Conservation (phyloP, 164 flowering plant species). For the Magnolia changhungtana region DNA sequence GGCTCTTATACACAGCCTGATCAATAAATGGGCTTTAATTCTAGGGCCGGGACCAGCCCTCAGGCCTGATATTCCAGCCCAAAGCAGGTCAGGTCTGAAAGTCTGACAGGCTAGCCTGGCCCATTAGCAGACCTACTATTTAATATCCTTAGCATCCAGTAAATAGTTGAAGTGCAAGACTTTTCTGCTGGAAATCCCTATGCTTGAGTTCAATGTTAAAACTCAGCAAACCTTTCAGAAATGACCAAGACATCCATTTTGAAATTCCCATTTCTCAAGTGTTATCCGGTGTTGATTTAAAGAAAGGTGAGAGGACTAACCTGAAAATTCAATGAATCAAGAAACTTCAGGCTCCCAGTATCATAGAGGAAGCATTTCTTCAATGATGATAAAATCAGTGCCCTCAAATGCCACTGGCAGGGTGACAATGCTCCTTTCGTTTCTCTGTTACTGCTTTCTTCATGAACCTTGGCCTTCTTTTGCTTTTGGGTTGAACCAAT, state of each 20-base stretch:
- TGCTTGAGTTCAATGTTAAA: not conserved
- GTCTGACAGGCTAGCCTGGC: too few species aligned
- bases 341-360: constrained; percentile 69
- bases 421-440: constrained; percentile 27
- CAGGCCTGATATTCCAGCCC: too few species aligned
- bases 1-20: too few species aligned
- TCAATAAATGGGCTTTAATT: too few species aligned
- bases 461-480: constrained; percentile 67
- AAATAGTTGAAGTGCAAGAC: not conserved
- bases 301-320: constrained; percentile 23
- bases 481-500: constrained; percentile 42
- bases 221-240: not conserved
- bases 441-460: constrained; percentile 15
- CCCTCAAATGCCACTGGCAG: constrained; percentile 71
- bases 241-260: not conserved
- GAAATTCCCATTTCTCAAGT: not conserved
- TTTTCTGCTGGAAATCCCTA: not conserved
- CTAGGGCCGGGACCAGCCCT: too few species aligned
- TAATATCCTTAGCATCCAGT: too few species aligned
- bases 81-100: too few species aligned
- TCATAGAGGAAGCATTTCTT: constrained; percentile 87
- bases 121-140: too few species aligned
- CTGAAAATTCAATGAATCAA: constrained; percentile 74
- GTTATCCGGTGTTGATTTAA: not conserved
- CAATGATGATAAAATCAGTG: constrained; percentile 65